A percentile compares a stretch with the other conserved stretches of the same genome.
Conservation (phyloP, 225 moss, liverwort and hornwort genomes). For the Marchantia polymorpha region DNA sequence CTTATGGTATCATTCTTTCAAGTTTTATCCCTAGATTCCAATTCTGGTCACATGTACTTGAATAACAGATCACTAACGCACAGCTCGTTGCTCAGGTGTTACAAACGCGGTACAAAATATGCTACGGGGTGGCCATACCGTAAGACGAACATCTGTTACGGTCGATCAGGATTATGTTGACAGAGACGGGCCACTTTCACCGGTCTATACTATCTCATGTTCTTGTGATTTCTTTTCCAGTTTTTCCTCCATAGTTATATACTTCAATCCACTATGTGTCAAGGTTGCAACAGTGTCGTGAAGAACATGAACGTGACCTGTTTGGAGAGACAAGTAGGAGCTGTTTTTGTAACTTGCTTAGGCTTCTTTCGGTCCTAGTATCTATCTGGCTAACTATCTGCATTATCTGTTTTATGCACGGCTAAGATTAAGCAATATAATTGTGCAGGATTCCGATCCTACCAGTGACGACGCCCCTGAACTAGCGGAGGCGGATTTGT, state of each 20-base stretch:
- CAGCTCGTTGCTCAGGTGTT: conserved; percentile 30
- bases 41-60: not conserved
- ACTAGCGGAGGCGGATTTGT: conserved; percentile 83
- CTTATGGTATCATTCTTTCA: too few relatives aligned
- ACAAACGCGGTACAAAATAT: conserved; percentile 44
- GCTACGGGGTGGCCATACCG: conserved; percentile 30
- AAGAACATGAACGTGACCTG: too few relatives aligned
- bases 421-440: not conserved
- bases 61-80: not conserved
- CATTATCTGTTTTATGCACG: not conserved
- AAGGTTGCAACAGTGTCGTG: not conserved
- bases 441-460: conserved; percentile 64
- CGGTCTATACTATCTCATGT: conserved; percentile 1
- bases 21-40: too few relatives aligned
- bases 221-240: not conserved
- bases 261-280: too few relatives aligned
- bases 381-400: not conserved
- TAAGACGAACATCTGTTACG: conserved; percentile 30
- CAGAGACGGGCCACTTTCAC: conserved; percentile 23
- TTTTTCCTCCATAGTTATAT: not conserved
- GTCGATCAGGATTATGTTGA: conserved; percentile 32
- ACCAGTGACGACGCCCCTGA: conserved; percentile 61
- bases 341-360: not conserved
- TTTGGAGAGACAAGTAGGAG: not conserved
- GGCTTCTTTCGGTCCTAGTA: not conserved